Evolutionary conservation across 2,329 filamentous ascomycete genomes (phyloP), one percentile per base, ranked within the genome.

Genomic region (Eutypa lata): DNA sequence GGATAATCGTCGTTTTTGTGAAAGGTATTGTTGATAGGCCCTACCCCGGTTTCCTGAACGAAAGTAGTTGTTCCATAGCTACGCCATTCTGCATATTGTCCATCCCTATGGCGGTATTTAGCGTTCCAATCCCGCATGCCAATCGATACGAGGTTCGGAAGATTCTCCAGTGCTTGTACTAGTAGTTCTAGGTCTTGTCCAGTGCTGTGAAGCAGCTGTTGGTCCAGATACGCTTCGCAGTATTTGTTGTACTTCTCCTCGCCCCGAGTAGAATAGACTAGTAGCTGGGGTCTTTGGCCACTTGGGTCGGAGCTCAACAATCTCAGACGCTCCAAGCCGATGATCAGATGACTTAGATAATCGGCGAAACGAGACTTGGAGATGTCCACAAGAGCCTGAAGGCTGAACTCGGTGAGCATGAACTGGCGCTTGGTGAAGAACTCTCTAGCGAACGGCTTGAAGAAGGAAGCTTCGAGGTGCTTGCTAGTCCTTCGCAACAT

Each of bases 371-470:
- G 71, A 18, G 71, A 74, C 3, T 61, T 62, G n/a, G 80, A 76
- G 35, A 83, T 81, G 61, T 79, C 71, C 65, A 79, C 56, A 22
- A 79, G 65, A 0, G 71, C 68, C 45, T 73, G 65, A 6, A 81
- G 65, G 54, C 84, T 87, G 58, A 74, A 68, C 33, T 80, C 71
- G 2, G 77, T 78, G 50, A 87, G 62, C 79, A 86, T 84, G 68
- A 88, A 89, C 62, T 88, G 84, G 61, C 80, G 82, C 65, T 82
- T 83, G 48, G 71, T 74, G 68, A 89, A 89, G 72, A 86, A 89
- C 57, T 87, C 83, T 22, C 71, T 71, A 26, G 78, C 73, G 59
- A 88, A 88, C 33, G 72, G 73, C 47, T 76, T 71, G 65, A 82
- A 81, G 13, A 87, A 70, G 2, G 73, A 70, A 19, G 68, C 68